A percentile compares a stretch with the other conserved stretches of the same genome.
Conservation (phyloP, 352 stramenopile species). For the Globisporangium acanthophoron region DNA sequence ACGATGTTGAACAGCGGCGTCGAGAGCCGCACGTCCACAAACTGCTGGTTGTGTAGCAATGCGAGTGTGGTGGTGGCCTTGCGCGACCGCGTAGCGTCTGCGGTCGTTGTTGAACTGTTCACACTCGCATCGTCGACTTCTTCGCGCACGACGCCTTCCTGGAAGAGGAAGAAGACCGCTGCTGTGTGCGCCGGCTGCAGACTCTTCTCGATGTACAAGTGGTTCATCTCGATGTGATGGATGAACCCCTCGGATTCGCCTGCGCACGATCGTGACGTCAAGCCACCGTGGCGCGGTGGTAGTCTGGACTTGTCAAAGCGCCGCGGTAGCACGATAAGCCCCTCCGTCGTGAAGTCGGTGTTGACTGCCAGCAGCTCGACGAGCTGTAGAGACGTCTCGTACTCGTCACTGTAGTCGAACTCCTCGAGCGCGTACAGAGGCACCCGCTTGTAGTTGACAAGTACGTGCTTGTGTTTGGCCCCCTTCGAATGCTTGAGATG, state of each 20-base stretch:
- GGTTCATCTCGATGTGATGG: conserved; percentile 22
- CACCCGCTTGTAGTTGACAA: background rate
- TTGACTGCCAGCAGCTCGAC: too few relatives aligned
- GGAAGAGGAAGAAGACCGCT: conserved; percentile 47
- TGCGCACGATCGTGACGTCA: too few relatives aligned
- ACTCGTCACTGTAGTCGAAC: too few relatives aligned
- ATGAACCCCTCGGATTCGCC: background rate
- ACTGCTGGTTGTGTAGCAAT: conserved; percentile 7
- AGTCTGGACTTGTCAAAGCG: background rate
- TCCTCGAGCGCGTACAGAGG: background rate
- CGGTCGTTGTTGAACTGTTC: too few relatives aligned
- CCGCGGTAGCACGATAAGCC: too few relatives aligned
- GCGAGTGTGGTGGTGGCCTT: background rate
- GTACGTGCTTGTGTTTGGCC: background rate
- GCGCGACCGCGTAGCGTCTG: too few relatives aligned
- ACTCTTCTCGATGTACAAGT: conserved; percentile 37
- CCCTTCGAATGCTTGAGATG: background rate
- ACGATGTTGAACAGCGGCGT: conserved; percentile 1
- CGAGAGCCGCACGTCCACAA: conserved; percentile 6
- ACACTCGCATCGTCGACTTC: too few relatives aligned
- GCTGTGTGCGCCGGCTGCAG: conserved; percentile 36
- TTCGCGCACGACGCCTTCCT: conserved; percentile 21
- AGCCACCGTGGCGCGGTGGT: too few relatives aligned
- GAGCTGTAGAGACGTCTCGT: too few relatives aligned
- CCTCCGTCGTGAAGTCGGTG: background rate